Base-by-base conservation (phyloP, 345 rosid genomes). In the Populus davidiana region DNA sequence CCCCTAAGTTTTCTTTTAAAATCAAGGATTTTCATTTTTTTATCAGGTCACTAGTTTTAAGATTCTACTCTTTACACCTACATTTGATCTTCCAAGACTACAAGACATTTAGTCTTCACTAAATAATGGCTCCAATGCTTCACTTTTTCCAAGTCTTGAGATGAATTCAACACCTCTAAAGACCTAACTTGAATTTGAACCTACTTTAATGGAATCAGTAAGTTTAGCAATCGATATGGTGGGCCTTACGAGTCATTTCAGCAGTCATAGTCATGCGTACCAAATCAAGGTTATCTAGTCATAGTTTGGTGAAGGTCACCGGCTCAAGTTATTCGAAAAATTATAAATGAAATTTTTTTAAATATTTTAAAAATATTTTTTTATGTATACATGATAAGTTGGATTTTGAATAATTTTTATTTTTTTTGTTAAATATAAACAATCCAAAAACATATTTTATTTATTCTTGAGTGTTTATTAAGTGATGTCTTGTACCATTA, bases 251-350 rank as follows among this genome's bases (percentile, higher is more conserved):
- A 31, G 33, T 31, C 33, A 2, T 35, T 31, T 2, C 0, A 7
- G 18, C 36, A 49, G 80, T 75, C 80, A 59, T 23, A 17, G 12
- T 73, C 80, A 43, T 18, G 62, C 38, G 64, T 38, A 35, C 49
- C 79, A 39, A 64, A 73, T 35, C 69, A 66, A 75, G 43, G 66
- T 63, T 78, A 72, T 84, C 78, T 54, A 81, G 41, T 67, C 70
- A 76, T 35, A 25, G 78, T 76, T 73, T 70, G 83, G 81, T 77
- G 75, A 43, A 27, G 35, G 75, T 64, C 73, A 33, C 36, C 5
- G 5, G 36, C 36, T 33, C 36, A 4, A 33, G 36, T 33, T 33
- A 33, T 33, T 33, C 5, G 36, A 33, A 33, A 33, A 33, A 33
- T 33, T 33, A 33, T 0, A 33, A 33, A 33, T 33, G 36, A 31